Conservation (phyloP, 768 basidiomycete genomes). For the Clitopilus hobsonii region DNA sequence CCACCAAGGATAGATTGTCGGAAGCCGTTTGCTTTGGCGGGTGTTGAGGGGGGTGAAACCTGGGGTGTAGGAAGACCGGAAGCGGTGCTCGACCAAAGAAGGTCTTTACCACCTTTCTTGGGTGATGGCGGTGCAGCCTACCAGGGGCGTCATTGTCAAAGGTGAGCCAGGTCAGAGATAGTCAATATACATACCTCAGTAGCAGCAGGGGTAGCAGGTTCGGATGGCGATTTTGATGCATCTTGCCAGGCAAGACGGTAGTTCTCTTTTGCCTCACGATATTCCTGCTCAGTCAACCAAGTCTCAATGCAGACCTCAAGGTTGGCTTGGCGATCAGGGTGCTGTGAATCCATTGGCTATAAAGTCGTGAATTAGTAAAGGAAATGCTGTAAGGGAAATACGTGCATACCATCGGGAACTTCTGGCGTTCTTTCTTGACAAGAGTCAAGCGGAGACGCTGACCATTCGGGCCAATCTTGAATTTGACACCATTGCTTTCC, state of each 20-base stretch:
- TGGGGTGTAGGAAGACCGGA: constrained; percentile 26
- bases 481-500: constrained; percentile 65
- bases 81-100: constrained; percentile 54
- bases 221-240: constrained; percentile 35
- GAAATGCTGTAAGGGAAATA: not conserved
- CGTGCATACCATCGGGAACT: constrained; percentile 65
- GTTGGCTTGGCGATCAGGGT: constrained; percentile 66
- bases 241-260: constrained; percentile 71
- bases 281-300: constrained; percentile 77
- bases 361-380: constrained; percentile 3
- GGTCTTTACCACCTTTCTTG: constrained; percentile 51
- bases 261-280: constrained; percentile 56
- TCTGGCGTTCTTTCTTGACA: constrained; percentile 66
- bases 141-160: constrained; percentile 6
- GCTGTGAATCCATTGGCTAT: constrained; percentile 74
- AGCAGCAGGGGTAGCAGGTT: constrained; percentile 34
- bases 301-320: constrained; percentile 72
- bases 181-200: constrained; percentile 11
- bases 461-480: constrained; percentile 69
- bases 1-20: constrained; percentile 45
- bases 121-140: constrained; percentile 16
- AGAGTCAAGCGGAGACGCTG: constrained; percentile 65
- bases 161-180: not conserved
- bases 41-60: constrained; percentile 19
- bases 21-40: constrained; percentile 27